Evolutionary conservation across 805 yeast genomes (phyloP).

Genomic region (Debaryomyces tyrocola): DNA sequence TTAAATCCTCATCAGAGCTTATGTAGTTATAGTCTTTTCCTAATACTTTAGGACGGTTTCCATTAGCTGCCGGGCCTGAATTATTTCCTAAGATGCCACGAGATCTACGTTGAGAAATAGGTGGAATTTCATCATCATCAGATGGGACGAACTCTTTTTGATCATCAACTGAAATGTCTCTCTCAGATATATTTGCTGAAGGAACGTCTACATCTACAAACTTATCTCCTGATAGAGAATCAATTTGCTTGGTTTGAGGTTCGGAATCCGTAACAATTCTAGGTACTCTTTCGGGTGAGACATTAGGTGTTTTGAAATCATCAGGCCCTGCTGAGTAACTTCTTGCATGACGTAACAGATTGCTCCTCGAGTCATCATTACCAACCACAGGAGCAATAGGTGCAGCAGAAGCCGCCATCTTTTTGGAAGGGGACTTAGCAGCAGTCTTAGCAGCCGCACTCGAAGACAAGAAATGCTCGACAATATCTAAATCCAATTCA

Average conservation of each 20-base stretch:
- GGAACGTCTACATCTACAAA: constrained; percentile 32
- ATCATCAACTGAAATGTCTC: constrained; percentile 13
- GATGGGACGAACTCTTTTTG: constrained; percentile 20
- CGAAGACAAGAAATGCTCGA: constrained; percentile 29
- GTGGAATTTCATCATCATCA: constrained; percentile 26
- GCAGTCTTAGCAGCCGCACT: constrained; percentile 15
- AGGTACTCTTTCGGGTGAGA: constrained; percentile 22
- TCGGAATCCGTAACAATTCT: neutral
- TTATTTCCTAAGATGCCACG: neutral
- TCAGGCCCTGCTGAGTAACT: constrained; percentile 37
- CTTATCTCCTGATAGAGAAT: constrained; percentile 13
- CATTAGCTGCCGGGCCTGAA: neutral
- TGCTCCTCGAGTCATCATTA: constrained; percentile 7
- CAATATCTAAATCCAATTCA: constrained; percentile 55
- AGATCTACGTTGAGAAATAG: too few relatives aligned
- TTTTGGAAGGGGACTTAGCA: constrained; percentile 10
- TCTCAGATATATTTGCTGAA: constrained; percentile 21
- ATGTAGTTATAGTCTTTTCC: neutral
- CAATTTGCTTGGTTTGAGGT: constrained; percentile 4
- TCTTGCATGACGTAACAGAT: constrained; percentile 30
- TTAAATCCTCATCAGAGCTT: neutral
- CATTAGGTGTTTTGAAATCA: constrained; percentile 29
- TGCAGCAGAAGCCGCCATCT: constrained; percentile 11
- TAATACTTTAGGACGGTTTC: neutral
- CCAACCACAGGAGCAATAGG: constrained; percentile 6